Evolutionary conservation across 768 basidiomycete species (phyloP).

Genomic region (Gelatoporia subvermispora): DNA sequence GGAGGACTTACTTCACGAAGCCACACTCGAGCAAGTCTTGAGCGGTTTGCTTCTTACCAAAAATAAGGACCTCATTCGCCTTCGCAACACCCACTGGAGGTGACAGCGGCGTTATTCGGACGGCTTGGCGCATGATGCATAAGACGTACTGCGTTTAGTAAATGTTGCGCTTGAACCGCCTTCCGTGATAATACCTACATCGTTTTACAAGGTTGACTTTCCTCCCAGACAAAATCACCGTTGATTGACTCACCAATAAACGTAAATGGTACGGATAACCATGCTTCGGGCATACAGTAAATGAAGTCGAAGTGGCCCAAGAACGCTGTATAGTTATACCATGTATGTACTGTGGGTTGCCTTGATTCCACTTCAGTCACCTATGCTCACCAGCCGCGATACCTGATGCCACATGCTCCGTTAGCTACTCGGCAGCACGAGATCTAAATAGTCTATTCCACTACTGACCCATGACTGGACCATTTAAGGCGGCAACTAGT

Average conservation of each 20-base stretch:
- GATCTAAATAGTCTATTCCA: neutral
- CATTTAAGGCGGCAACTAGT: constrained; percentile 67
- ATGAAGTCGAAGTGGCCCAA: constrained; percentile 76
- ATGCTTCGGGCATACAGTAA: constrained; percentile 55
- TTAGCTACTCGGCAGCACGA: neutral
- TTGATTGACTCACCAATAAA: constrained; percentile 59
- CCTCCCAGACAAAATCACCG: too few species aligned
- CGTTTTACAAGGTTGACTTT: too few species aligned
- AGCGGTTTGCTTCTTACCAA: constrained; percentile 61
- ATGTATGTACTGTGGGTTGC: neutral
- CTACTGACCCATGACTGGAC: constrained; percentile 70
- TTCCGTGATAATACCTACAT: constrained; percentile 57
- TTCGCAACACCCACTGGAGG: constrained; percentile 58
- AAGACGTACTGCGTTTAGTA: constrained; percentile 51
- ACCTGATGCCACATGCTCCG: constrained; percentile 32
- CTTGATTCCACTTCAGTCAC: neutral
- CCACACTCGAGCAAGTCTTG: constrained; percentile 54
- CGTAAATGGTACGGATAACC: constrained; percentile 64
- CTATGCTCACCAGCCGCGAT: constrained; percentile 53
- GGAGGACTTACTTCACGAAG: constrained; percentile 52
- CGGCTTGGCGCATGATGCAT: neutral
- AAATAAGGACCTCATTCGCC: constrained; percentile 68
- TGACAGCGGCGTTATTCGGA: neutral
- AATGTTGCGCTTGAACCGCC: constrained; percentile 69
- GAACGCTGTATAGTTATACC: constrained; percentile 39